Percentiles rank a stretch among this genome's conserved stretches.
Conservation (phyloP, 2,329 filamentous ascomycete species). For the Rutstroemia sydowiana region DNA sequence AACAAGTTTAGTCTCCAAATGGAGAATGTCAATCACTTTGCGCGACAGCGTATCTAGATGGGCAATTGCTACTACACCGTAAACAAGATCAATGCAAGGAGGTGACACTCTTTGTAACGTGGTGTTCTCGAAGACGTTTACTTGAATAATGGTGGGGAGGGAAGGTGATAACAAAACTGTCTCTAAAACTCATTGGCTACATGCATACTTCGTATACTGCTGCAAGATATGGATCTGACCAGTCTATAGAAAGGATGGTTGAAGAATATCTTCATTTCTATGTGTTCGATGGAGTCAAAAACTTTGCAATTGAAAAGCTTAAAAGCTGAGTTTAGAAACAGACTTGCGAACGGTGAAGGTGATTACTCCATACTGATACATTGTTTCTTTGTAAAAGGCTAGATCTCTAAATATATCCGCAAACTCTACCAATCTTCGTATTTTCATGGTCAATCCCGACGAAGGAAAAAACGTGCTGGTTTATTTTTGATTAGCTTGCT, state of each 20-base stretch:
- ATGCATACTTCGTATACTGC: background rate
- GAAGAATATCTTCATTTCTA: background rate
- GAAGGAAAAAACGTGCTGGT: too few species aligned
- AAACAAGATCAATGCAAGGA: slow-evolving; percentile 3
- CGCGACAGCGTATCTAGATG: slow-evolving; percentile 8
- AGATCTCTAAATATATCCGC: too few species aligned
- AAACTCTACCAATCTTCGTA: too few species aligned
- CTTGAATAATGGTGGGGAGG: slow-evolving; percentile 5
- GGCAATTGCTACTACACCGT: background rate
- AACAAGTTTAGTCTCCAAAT: background rate
- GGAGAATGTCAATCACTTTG: slow-evolving; percentile 7
- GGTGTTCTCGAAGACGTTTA: slow-evolving; percentile 6
- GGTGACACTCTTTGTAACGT: slow-evolving; percentile 1
- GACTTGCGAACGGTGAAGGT: background rate
- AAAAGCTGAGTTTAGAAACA: background rate
- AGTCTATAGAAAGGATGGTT: slow-evolving; percentile 2
- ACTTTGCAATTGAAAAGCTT: background rate
- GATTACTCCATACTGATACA: too few species aligned
- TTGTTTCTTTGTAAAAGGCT: too few species aligned
- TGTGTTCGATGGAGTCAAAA: background rate
- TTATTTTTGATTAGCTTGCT: too few species aligned
- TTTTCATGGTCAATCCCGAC: too few species aligned
- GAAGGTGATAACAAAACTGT: background rate
- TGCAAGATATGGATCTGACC: background rate
- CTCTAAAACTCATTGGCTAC: slow-evolving; percentile 1